Evolutionary conservation across 2,329 filamentous ascomycete species (phyloP).

Genomic region (Conoideocrella luteorostrata): DNA sequence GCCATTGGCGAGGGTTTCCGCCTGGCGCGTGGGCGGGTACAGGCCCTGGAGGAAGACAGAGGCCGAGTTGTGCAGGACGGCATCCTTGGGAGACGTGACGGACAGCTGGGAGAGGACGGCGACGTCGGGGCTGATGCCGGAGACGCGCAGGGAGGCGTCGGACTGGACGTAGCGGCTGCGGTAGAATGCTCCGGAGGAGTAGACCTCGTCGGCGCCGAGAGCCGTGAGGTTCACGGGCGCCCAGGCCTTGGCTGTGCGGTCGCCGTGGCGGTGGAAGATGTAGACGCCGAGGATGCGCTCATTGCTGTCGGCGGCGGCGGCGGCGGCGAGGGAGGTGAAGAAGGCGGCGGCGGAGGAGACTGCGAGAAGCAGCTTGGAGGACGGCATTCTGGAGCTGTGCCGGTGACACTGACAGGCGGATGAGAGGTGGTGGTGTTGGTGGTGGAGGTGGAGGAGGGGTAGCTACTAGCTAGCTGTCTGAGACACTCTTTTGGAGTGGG

Average conservation of each 20-base stretch:
- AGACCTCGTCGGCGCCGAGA: constrained; percentile 72
- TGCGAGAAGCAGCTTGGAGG: constrained; percentile 32
- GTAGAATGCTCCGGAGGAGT: constrained; percentile 67
- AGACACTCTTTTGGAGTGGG: no score
- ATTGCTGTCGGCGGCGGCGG: constrained; percentile 33
- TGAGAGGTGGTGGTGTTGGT: constrained; percentile 1
- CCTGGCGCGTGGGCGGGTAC: constrained; percentile 66
- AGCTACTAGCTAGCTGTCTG: no score
- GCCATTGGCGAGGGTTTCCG: constrained; percentile 65
- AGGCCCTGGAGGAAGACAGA: constrained; percentile 76
- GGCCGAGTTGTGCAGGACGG: constrained; percentile 74
- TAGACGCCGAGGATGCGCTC: constrained; percentile 77
- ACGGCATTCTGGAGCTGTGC: constrained; percentile 25
- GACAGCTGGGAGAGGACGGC: constrained; percentile 65
- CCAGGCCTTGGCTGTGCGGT: constrained; percentile 73
- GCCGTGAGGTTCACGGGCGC: constrained; percentile 68
- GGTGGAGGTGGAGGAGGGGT: constrained; percentile 3
- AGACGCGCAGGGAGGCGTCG: constrained; percentile 52
- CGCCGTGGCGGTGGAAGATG: constrained; percentile 85
- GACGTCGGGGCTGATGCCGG: constrained; percentile 57
- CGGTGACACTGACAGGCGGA: constrained; percentile 1
- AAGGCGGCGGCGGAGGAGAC: constrained; percentile 7
- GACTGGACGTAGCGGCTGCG: constrained; percentile 66
- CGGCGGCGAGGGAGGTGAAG: constrained; percentile 11
- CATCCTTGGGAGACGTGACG: constrained; percentile 66